Evolutionary conservation across 768 basidiomycete genomes (phyloP).

Genomic region (Leucocoprinus leucothites): DNA sequence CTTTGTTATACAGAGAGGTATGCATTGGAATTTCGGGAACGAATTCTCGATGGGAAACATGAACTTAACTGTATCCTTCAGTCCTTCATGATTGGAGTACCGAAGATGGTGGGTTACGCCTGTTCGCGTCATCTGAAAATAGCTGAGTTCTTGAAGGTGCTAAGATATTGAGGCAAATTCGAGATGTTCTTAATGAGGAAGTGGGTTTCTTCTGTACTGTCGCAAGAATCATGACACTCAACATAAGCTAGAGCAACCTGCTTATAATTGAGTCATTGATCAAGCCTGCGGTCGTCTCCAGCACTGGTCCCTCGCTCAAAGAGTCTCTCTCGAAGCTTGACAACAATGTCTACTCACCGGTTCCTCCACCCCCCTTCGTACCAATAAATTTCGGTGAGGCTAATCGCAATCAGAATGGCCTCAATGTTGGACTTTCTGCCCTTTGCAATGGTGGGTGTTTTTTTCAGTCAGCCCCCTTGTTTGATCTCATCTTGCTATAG

Average conservation of each 20-base stretch:
- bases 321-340: conserved; percentile 26
- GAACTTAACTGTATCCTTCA: no score
- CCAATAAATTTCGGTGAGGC: conserved; percentile 36
- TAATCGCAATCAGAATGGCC: conserved; percentile 32
- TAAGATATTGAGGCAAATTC: conserved; percentile 32
- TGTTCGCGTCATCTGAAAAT: background rate
- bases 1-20: conserved; percentile 36
- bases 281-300: conserved; percentile 28
- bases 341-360: conserved; percentile 27
- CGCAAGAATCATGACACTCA: background rate
- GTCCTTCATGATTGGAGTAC: conserved; percentile 39
- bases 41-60: no score
- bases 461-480: background rate
- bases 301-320: conserved; percentile 15
- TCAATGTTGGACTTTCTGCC: conserved; percentile 33
- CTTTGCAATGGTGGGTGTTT: conserved; percentile 30
- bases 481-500: conserved; percentile 14
- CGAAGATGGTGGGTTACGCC: conserved; percentile 22
- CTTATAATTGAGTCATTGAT: conserved; percentile 35
- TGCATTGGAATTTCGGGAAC: no score
- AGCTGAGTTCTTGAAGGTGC: conserved; percentile 20
- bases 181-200: conserved; percentile 31
- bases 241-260: conserved; percentile 25
- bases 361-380: conserved; percentile 32
- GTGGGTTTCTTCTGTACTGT: conserved; percentile 16